Conservation (phyloP, 805 yeast species). For the Starmerella apicola region DNA sequence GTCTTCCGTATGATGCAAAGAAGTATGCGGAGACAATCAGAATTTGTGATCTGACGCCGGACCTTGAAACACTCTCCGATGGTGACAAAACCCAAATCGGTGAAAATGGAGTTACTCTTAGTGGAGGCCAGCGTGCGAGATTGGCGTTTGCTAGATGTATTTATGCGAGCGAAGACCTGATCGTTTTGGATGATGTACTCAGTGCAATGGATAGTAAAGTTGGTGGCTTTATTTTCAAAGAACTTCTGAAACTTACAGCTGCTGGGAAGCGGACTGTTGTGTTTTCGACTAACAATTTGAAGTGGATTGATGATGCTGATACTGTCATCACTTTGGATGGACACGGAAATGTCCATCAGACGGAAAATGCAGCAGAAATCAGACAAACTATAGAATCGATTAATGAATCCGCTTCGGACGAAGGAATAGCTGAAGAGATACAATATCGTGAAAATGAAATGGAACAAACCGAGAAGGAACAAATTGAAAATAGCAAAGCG, state of each 20-base stretch:
- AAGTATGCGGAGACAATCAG: slow-evolving; percentile 7
- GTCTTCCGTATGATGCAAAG: slow-evolving; percentile 20
- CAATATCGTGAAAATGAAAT: not conserved
- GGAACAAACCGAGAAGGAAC: too few species aligned
- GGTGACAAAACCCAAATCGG: slow-evolving; percentile 48
- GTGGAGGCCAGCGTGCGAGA: slow-evolving; percentile 86
- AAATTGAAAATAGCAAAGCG: not conserved
- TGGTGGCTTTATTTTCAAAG: slow-evolving; percentile 56
- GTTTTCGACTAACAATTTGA: slow-evolving; percentile 73
- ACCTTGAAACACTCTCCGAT: slow-evolving; percentile 9
- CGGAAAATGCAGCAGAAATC: not conserved
- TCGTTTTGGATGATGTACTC: slow-evolving; percentile 65
- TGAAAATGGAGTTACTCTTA: slow-evolving; percentile 72
- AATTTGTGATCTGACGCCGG: slow-evolving; percentile 13
- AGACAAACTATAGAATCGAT: too few species aligned
- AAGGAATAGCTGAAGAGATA: not conserved
- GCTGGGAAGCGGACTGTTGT: slow-evolving; percentile 49
- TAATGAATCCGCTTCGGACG: not conserved
- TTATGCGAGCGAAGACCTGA: slow-evolving; percentile 49
- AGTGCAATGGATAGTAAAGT: slow-evolving; percentile 83
- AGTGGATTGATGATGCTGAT: slow-evolving; percentile 57
- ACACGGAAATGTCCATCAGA: slow-evolving; percentile 31
- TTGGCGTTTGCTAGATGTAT: slow-evolving; percentile 70
- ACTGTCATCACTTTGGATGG: slow-evolving; percentile 49
- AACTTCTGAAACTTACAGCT: slow-evolving; percentile 48